Conservation (phyloP, 768 basidiomycete species). For the Lactarius deliciosus region DNA sequence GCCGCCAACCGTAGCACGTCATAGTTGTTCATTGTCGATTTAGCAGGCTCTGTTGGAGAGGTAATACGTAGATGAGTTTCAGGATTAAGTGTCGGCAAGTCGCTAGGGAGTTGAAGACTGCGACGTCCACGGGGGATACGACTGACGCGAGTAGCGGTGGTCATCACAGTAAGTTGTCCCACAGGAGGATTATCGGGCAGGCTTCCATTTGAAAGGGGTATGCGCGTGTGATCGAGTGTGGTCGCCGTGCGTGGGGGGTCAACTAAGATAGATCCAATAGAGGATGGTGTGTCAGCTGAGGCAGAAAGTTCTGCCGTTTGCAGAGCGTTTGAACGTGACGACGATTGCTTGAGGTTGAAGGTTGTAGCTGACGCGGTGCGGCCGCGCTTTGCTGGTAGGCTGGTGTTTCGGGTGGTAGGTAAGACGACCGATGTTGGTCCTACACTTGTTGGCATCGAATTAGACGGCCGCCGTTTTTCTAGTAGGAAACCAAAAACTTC, state of each 20-base stretch:
- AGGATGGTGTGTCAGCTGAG: slow-evolving; percentile 19
- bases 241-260: slow-evolving; percentile 27
- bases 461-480: slow-evolving; percentile 41
- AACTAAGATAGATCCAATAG: slow-evolving; percentile 23
- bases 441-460: slow-evolving; percentile 37
- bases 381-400: slow-evolving; percentile 13
- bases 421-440: slow-evolving; percentile 43
- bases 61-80: not conserved
- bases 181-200: slow-evolving; percentile 5
- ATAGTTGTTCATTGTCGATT: not conserved
- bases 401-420: slow-evolving; percentile 34
- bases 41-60: not conserved
- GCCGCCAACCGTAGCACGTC: not conserved
- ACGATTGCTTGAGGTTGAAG: slow-evolving; percentile 6
- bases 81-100: not conserved
- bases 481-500: slow-evolving; percentile 74
- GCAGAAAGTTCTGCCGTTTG: slow-evolving; percentile 2
- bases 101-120: slow-evolving; percentile 16
- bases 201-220: slow-evolving; percentile 14
- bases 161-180: slow-evolving; percentile 6
- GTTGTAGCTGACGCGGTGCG: slow-evolving; percentile 21
- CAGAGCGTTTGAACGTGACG: not conserved
- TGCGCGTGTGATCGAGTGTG: slow-evolving; percentile 27
- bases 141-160: slow-evolving; percentile 13
- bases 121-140: slow-evolving; percentile 27